Base-by-base conservation (phyloP, 305 asterid species). In the Ajuga reptans region DNA sequence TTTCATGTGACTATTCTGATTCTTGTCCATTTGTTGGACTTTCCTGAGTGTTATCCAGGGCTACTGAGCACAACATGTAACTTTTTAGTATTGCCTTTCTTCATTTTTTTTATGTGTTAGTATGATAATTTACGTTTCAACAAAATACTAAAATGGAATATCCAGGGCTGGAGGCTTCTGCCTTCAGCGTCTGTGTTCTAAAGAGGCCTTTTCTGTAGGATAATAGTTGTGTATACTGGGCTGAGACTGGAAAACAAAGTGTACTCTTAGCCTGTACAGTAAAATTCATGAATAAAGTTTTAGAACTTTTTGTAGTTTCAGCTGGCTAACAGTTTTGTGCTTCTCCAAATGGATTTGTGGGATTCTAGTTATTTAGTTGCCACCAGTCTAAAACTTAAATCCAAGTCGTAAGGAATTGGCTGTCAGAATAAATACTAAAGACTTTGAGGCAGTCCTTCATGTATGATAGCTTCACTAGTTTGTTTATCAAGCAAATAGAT, bases 311-410 rank as follows among this genome's bases (percentile, higher is more conserved):
- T 21, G 1, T 21, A 39, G n/a, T 18, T 55, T 72, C 39, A 15
- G 16, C 31, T 7, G 66, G 62, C 71, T 41, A 52, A 51, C 27
- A 21, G 27, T 21, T n/a, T 57, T 64, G 47, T 53, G 66, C 59
- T 63, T 64, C 33, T 54, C 9, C 49, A 10, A n/a, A 33, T 57
- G 46, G 27, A 17, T 15, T 52, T 63, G n/a, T 34, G 21, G 52
- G 8, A 34, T 34, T 63, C n/a, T 34, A 21, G 24, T 36, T 6
- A 51, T 31, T 58, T 1, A 17, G 50, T 58, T 11, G 50, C 16
- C 45, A 27, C 12, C 43, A 18, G 27, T 6, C 18, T 17, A 15
- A 24, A 55, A 54, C 7, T 55, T 56, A 8, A 6, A 31, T 31
- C 62, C 39, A 57, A 55, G 37, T 2, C 33, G 18, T 9, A 14